Evolutionary conservation across 805 yeast species (phyloP), one percentile per base, ranked within the genome.

Genomic region (Kluyveromyces siamensis): DNA sequence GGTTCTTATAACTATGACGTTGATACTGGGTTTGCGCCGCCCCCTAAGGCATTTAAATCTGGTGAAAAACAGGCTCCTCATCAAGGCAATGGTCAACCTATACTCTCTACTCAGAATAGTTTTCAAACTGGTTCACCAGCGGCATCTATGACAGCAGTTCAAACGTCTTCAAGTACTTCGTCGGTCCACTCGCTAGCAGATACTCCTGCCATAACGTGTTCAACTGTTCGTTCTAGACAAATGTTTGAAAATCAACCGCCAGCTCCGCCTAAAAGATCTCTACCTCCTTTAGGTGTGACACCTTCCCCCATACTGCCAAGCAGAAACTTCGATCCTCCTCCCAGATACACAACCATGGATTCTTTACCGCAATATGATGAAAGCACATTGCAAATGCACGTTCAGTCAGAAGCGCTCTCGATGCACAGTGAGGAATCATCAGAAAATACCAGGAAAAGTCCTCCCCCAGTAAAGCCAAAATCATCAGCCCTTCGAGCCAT

Each of bases 1-100:
- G 74, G 73, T 0, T 18, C 51, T 6, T 67, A 67, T 48, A 56
- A 63, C 33, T 60, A 71, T 47, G 52, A 66, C 11, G 69, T 72
- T 6, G 56, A 62, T 11, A 53, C 61, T 7, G 63, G 61, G 38
- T 66, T 64, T 47, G 70, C 72, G 4, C 75, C 77, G 17, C 79
- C 79, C 3, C 68, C 68, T 25, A 57, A 53, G 6, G 63, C 66
- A 19, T 45, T 53, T 21, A 18, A 57, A 52, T 37, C 53, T 53
- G 44, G 40, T 4, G 41, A 46, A 19, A 44, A 46, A 37, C 19
- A 27, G 47, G 48, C 25, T 47, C 50, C 11, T 30, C 27, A 8
- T 25, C 39, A 7, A 45, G 40, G 30, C 43, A 41, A 30, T 9
- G 14, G 14, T 30, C 35, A 30, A 30, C 14, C 5, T 30, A 30